Percentiles rank a stretch among this genome's conserved stretches.
These are phyloP conservation scores for Geotrichum klebahnii DNA, from an alignment of 1,139 yeast species.

Conservation along the genomic window DNA sequence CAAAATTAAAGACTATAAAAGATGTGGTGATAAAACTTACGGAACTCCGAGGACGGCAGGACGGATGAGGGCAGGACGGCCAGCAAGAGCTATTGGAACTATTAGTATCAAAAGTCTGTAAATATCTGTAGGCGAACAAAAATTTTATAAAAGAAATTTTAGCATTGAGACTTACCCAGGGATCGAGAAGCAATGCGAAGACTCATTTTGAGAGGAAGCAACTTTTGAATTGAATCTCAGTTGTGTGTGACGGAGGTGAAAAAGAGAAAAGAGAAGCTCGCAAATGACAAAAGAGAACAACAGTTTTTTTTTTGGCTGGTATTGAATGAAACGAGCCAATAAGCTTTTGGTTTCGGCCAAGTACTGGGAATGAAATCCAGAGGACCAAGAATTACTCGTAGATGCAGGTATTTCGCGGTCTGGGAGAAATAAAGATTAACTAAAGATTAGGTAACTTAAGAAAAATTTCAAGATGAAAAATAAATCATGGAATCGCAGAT, in stretches of 20 bases:
- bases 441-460: background rate
- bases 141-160: background rate
- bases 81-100: constrained; percentile 16
- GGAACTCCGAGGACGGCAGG: constrained; percentile 27
- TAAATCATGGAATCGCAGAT: background rate
- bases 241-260: constrained; percentile 10
- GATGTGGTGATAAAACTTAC: constrained; percentile 22
- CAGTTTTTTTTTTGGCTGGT: constrained; percentile 14
- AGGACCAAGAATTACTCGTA: background rate
- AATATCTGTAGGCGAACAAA: background rate
- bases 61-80: constrained; percentile 26
- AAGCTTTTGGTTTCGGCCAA: constrained; percentile 4
- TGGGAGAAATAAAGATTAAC: constrained; percentile 5
- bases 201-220: constrained; percentile 27
- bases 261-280: background rate
- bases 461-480: constrained; percentile 8
- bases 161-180: constrained; percentile 27
- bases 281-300: constrained; percentile 6
- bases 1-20: constrained; percentile 1
- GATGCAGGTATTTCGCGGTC: background rate
- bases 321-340: constrained; percentile 7
- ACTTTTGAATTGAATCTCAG: constrained; percentile 4
- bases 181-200: constrained; percentile 33
- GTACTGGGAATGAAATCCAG: too few species aligned
- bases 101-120: background rate